Percentiles rank a stretch among this genome's conserved stretches.
These are phyloP conservation scores for Micromonas pusilla DNA, from an alignment of 139 green algal species.

Conservation along the genomic window DNA sequence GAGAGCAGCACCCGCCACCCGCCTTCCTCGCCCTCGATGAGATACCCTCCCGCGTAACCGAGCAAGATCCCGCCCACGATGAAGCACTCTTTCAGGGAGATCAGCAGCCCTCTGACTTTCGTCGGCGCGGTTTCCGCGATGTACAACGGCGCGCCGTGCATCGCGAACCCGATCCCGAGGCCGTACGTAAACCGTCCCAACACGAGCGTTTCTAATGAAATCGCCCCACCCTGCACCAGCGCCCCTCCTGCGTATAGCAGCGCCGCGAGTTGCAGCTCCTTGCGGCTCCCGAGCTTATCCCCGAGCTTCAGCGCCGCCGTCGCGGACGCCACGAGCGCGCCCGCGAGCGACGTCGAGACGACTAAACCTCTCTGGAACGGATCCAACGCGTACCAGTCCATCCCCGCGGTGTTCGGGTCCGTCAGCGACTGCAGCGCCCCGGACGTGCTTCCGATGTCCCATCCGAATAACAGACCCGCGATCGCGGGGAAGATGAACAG, in stretches of 20 bases:
- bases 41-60: slow-evolving; percentile 59
- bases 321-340: slow-evolving; percentile 66
- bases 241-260: slow-evolving; percentile 57
- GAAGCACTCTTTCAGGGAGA: slow-evolving; percentile 72
- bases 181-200: slow-evolving; percentile 63
- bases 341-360: slow-evolving; percentile 65
- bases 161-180: slow-evolving; percentile 83
- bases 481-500: slow-evolving; percentile 48
- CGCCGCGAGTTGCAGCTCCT: slow-evolving; percentile 67
- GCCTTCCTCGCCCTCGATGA: slow-evolving; percentile 49
- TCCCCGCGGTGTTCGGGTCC: background rate
- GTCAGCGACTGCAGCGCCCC: slow-evolving; percentile 54
- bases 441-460: slow-evolving; percentile 77
- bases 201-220: slow-evolving; percentile 50
- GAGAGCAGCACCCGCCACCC: slow-evolving; percentile 76
- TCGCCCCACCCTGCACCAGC: slow-evolving; percentile 31
- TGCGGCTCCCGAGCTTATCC: slow-evolving; percentile 61
- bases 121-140: slow-evolving; percentile 78
- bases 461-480: slow-evolving; percentile 50
- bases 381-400: slow-evolving; percentile 30
- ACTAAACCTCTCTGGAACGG: slow-evolving; percentile 57
- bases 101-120: slow-evolving; percentile 62
- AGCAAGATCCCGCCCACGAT: slow-evolving; percentile 82
- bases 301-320: slow-evolving; percentile 55
- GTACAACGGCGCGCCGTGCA: slow-evolving; percentile 89